A percentile compares a stretch with the other conserved stretches of the same genome.
Evolutionary conservation across 495 filamentous ascomycete species (phyloP).

Genomic region (Penicillium canariense): DNA sequence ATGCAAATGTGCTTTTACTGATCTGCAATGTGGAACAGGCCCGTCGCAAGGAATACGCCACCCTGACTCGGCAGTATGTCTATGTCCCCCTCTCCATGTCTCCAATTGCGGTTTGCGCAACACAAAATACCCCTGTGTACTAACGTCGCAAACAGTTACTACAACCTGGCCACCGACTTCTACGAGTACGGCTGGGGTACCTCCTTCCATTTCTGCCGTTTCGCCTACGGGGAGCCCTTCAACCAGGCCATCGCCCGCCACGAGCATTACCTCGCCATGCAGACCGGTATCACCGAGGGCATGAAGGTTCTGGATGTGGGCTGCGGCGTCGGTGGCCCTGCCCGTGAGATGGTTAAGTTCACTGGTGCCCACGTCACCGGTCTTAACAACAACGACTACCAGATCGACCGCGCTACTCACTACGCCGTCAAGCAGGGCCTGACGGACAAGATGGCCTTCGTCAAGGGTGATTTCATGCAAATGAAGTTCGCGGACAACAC

Average conservation of each 20-base stretch:
- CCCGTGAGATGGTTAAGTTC: slow-evolving; percentile 95
- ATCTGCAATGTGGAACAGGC: slow-evolving; percentile 47
- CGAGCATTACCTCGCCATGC: slow-evolving; percentile 94
- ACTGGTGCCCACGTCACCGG: slow-evolving; percentile 85
- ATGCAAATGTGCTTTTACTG: not conserved
- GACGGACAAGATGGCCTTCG: slow-evolving; percentile 76
- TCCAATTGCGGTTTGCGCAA: not conserved
- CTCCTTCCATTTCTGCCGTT: slow-evolving; percentile 98
- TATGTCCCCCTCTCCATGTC: not conserved
- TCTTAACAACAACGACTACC: slow-evolving; percentile 99
- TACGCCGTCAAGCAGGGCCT: slow-evolving; percentile 84
- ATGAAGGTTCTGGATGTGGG: slow-evolving; percentile 96
- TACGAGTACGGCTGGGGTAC: slow-evolving; percentile 98
- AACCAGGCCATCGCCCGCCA: slow-evolving; percentile 92
- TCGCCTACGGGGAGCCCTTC: slow-evolving; percentile 84
- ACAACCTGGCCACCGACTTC: slow-evolving; percentile 95
- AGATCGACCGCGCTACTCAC: slow-evolving; percentile 88
- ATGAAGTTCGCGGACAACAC: slow-evolving; percentile 91
- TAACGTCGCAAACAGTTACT: slow-evolving; percentile 63
- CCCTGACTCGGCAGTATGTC: slow-evolving; percentile 86
- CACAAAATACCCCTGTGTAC: not conserved
- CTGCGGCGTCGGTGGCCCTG: slow-evolving; percentile 97
- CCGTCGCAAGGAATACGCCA: slow-evolving; percentile 88
- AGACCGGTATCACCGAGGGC: slow-evolving; percentile 78
- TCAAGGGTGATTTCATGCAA: slow-evolving; percentile 99